Conservation (phyloP, 805 yeast species). For the Sugiyamaella boreocaroliniensis region DNA sequence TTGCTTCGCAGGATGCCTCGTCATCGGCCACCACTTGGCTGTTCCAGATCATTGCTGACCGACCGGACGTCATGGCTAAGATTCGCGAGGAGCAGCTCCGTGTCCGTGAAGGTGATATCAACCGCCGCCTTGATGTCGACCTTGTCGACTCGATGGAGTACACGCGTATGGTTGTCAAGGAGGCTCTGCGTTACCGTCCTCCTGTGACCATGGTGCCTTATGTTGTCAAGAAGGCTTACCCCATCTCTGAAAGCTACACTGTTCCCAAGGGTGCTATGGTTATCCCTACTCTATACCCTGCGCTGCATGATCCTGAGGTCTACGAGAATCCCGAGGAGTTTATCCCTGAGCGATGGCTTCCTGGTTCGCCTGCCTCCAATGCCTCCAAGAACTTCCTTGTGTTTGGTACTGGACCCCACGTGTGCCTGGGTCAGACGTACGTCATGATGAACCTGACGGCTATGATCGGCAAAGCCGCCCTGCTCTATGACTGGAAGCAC, state of each 20-base stretch:
- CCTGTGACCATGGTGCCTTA: constrained; percentile 98
- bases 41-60: constrained; percentile 91
- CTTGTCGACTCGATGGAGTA: constrained; percentile 81
- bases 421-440: constrained; percentile 90
- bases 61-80: constrained; percentile 83
- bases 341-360: constrained; percentile 90
- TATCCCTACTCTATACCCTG: constrained; percentile 91
- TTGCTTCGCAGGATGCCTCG: constrained; percentile 97
- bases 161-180: constrained; percentile 86
- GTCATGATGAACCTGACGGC: constrained; percentile 86
- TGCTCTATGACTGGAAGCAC: constrained; percentile 77
- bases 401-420: constrained; percentile 95
- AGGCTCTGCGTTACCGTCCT: constrained; percentile 89
- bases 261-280: constrained; percentile 98
- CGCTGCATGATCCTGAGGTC: constrained; percentile 95
- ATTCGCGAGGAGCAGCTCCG: constrained; percentile 86
- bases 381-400: constrained; percentile 91
- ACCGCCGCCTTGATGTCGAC: constrained; percentile 53
- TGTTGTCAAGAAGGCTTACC: constrained; percentile 80
- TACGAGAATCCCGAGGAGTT: constrained; percentile 92
- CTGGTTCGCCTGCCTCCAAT: constrained; percentile 64
- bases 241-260: constrained; percentile 72
- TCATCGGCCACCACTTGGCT: constrained; percentile 97
- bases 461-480: constrained; percentile 82
- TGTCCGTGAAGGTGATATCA: constrained; percentile 73